Evolutionary conservation across 1,284 basidiomycete species (phyloP), one percentile per base, ranked within the genome.

Genomic region (Papiliotrema nemorosa): DNA sequence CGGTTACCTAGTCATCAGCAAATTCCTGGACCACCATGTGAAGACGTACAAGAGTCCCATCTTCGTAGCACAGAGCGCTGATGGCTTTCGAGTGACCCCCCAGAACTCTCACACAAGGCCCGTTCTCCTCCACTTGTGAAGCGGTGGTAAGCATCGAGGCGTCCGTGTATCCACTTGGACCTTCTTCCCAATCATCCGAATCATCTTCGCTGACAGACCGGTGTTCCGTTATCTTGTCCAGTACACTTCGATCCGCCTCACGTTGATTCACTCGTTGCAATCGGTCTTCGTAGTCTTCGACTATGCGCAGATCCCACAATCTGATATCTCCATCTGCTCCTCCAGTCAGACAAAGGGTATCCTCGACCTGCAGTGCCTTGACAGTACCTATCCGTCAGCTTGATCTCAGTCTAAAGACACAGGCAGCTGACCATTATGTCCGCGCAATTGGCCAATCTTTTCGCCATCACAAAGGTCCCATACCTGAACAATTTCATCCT

Each of bases 21-120:
- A 24, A 6, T 47, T 16, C 40, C 48, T 42, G 37, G 26, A n/a
- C 25, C 43, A 13, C 16, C 38, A 20, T 22, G 26, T 18, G 48
- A n/a, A 44, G 7, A 26, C 81, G 67, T 70, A 90, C 93, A 73
- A 97, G 76, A 64, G 88, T 94, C 46, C 88, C 84, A 59, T 92
- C 90, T 74, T 97, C 94, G 67, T 97, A 97, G 76, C 94, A 97
- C 55, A 98, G 78, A 6, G 90, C 80, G 1, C 93, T 93, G 41
- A 97, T 90, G 14, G 87, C 84, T 72, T 92, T 92, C 54, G 84
- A 88, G 71, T 98, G 94, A 0, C 94, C 94, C 66, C 93, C 90
- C 33, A 97, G 75, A 3, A 85, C 77, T 53, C 89, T 80, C 12
- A 87, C 77, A 67, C 90, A 96, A 2, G 88, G 74, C 27, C 66